Evolutionary conservation across 495 filamentous ascomycete genomes (phyloP).

Genomic region (Penicillium silybi): DNA sequence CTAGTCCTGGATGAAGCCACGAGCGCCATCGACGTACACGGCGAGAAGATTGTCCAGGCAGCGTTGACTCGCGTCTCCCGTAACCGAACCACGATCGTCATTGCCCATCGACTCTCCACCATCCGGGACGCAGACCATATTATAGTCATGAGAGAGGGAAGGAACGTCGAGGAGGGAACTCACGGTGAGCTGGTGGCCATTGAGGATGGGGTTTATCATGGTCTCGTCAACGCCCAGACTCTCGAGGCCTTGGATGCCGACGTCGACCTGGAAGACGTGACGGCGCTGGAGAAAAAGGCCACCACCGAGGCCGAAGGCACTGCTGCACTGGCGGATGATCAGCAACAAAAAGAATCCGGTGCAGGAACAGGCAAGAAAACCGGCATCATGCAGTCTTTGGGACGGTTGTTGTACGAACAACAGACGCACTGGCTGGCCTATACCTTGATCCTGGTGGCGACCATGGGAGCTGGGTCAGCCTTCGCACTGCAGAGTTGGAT

Average conservation of each 20-base stretch:
- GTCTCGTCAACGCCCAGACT: conserved; percentile 35
- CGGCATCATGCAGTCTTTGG: too few relatives aligned
- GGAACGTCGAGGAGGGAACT: conserved; percentile 45
- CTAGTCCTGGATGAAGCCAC: conserved; percentile 23
- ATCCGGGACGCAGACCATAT: conserved; percentile 51
- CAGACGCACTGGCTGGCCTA: too few relatives aligned
- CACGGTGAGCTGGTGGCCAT: conserved; percentile 43
- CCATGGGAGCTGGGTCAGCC: too few relatives aligned
- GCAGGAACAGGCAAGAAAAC: too few relatives aligned
- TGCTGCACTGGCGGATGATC: too few relatives aligned
- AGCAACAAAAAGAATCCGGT: too few relatives aligned
- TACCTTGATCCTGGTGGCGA: too few relatives aligned
- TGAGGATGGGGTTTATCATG: conserved; percentile 42
- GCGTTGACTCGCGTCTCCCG: conserved; percentile 38
- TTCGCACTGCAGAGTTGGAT: conserved; percentile 35
- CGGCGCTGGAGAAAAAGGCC: too few relatives aligned
- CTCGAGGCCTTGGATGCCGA: conserved; percentile 32
- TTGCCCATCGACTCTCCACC: conserved; percentile 58
- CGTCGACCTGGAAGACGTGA: too few relatives aligned
- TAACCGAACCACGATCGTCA: conserved; percentile 39
- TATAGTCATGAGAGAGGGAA: conserved; percentile 47
- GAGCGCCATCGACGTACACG: conserved; percentile 46
- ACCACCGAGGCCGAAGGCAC: too few relatives aligned
- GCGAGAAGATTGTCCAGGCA: conserved; percentile 47
- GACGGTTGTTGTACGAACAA: background rate